A percentile compares a stretch with the other conserved stretches of the same genome.
Conservation (phyloP, 345 rosid genomes). For the Clarkia xantiana region DNA sequence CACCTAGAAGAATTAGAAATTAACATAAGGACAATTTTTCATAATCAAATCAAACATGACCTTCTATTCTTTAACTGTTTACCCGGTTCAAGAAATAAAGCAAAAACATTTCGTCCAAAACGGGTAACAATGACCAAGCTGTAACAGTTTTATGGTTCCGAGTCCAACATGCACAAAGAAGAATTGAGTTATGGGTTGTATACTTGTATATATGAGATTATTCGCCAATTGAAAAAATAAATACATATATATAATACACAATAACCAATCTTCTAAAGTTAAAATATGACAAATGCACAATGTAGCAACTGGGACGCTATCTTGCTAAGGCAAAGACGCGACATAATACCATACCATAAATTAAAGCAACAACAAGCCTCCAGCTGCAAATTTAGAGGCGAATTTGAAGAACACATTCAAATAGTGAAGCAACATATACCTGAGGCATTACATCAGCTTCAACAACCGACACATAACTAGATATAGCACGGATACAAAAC, state of each 20-base stretch:
- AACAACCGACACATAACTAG: slow-evolving; percentile 60
- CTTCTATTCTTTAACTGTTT: too few species aligned
- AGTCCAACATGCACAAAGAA: too few species aligned
- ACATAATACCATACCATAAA: background rate
- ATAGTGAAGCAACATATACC: slow-evolving; percentile 25
- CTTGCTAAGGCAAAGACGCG: background rate
- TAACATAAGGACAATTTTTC: too few species aligned
- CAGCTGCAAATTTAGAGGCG: background rate
- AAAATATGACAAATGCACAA: too few species aligned
- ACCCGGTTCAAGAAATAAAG: too few species aligned
- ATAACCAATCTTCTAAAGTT: background rate
- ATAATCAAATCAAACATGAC: too few species aligned
- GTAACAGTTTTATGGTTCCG: too few species aligned
- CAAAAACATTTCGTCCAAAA: too few species aligned
- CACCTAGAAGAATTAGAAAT: background rate
- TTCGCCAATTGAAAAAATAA: background rate
- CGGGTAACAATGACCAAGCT: too few species aligned
- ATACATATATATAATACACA: background rate
- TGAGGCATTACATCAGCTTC: slow-evolving; percentile 92
- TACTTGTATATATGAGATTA: too few species aligned
- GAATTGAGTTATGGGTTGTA: too few species aligned
- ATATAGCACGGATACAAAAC: slow-evolving; percentile 85
- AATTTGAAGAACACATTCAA: slow-evolving; percentile 3
- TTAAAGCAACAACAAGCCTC: background rate
- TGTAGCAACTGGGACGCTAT: background rate